Conservation (phyloP, 441 rosid species). For the Pelargonium australe region DNA sequence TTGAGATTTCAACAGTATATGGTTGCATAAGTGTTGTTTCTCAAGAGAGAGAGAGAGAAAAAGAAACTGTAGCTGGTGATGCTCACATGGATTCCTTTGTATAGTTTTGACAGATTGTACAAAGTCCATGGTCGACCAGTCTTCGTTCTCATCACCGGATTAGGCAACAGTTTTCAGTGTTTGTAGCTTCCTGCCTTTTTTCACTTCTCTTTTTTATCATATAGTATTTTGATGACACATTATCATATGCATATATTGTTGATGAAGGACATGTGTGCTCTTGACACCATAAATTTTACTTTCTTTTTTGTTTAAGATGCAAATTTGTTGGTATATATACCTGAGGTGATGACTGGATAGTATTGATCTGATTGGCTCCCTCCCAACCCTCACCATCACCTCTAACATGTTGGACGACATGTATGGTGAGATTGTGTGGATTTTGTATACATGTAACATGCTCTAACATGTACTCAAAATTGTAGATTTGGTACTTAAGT, state of each 20-base stretch:
- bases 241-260: background rate
- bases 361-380: background rate
- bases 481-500: background rate
- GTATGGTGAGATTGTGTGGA: background rate
- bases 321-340: background rate
- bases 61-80: conserved; percentile 14
- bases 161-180: conserved; percentile 20
- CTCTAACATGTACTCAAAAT: background rate
- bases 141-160: conserved; percentile 21
- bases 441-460: background rate
- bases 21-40: conserved; percentile 1
- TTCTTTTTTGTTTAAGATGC: background rate
- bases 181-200: conserved; percentile 10
- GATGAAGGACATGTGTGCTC: background rate
- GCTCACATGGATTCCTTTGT: conserved; percentile 35
- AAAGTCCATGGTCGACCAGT: conserved; percentile 25
- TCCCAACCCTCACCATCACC: background rate
- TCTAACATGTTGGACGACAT: background rate
- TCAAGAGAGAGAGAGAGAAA: conserved; percentile 14
- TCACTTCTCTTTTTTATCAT: background rate
- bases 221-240: background rate
- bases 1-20: background rate
- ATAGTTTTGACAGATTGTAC: conserved; percentile 35
- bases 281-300: background rate
- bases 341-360: background rate